Evolutionary conservation across 257 asterid genomes (phyloP).

Genomic region (Avicennia marina): DNA sequence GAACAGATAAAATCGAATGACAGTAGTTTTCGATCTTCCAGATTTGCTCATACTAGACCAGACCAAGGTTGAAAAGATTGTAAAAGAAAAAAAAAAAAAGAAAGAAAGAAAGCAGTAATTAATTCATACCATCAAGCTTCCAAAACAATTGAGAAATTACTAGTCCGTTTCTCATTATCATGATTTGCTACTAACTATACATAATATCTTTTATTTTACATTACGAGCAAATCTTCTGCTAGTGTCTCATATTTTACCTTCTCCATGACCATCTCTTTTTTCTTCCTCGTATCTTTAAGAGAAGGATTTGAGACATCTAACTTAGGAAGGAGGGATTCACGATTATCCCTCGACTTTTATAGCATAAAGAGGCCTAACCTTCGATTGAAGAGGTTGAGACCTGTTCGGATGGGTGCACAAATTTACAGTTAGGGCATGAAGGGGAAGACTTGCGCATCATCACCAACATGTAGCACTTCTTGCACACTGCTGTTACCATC

Average conservation of each 20-base stretch:
- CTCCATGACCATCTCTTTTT: too few species aligned
- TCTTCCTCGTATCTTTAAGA: too few species aligned
- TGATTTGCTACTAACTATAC: too few species aligned
- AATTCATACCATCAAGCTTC: background rate
- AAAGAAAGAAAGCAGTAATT: too few species aligned
- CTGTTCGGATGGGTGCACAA: conserved; percentile 43
- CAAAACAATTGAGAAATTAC: background rate
- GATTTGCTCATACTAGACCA: too few species aligned
- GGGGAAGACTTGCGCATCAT: conserved; percentile 68
- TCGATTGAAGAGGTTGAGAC: conserved; percentile 20
- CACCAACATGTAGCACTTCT: conserved; percentile 68
- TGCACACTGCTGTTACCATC: conserved; percentile 78
- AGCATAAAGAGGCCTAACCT: background rate
- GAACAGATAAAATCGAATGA: too few species aligned
- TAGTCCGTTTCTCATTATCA: background rate
- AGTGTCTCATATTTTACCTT: background rate
- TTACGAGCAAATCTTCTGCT: too few species aligned
- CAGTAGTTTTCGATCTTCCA: too few species aligned
- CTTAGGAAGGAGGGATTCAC: too few species aligned
- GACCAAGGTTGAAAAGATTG: background rate
- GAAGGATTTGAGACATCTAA: background rate
- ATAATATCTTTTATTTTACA: background rate
- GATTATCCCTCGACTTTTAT: too few species aligned
- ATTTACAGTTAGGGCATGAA: conserved; percentile 77
- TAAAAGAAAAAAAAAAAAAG: too few species aligned